Base-by-base conservation (phyloP, 305 asterid genomes). In the Fraxinus xanthoxyloides region DNA sequence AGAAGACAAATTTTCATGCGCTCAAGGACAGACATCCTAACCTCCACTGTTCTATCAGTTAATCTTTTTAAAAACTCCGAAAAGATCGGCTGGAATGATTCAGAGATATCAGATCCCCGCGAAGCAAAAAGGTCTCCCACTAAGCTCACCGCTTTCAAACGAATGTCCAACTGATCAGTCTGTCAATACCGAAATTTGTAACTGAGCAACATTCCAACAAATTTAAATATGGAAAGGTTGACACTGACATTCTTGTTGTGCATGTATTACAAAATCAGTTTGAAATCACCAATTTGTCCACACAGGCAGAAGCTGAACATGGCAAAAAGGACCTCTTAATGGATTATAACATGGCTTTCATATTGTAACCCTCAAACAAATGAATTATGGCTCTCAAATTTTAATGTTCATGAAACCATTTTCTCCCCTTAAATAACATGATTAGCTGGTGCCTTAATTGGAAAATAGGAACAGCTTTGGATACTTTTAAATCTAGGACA, bases 21-120 rank as follows among this genome's bases (percentile, higher is more conserved):
- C 89, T 91, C 92, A 84, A 94, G 98, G 84, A 92, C 99, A 80
- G 91, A 84, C 97, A 94, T 89, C 77, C 99, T 91, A 84, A 95
- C 97, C 84, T 97, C 98, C 81, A 86, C 91, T 46, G 81, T 90
- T 89, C 96, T 93, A 85, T 97, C 99, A 76, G 97, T 91, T 86
- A 97, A 87, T 84, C 99, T 92, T 89, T 93, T 92, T 86, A 97
- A 84, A 86, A 91, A 97, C 88, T 97, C 99, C 83, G 84, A 73
- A 88, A 95, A 90, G 80, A 97, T 88, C 35, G 99, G 97, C 86
- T 89, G 93, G 89, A 97, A 93, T 72, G 87, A 85, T 78, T 89
- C 97, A 81, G 98, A 89, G 77, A 91, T 89, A 81, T 89, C 84
- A 86, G 92, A 88, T 82, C 85, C 95, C 3, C 94, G 92, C 80